A percentile compares a stretch with the other conserved stretches of the same genome.
Evolutionary conservation across 2,329 filamentous ascomycete species (phyloP).

Genomic region (Aspergillus uvarum): DNA sequence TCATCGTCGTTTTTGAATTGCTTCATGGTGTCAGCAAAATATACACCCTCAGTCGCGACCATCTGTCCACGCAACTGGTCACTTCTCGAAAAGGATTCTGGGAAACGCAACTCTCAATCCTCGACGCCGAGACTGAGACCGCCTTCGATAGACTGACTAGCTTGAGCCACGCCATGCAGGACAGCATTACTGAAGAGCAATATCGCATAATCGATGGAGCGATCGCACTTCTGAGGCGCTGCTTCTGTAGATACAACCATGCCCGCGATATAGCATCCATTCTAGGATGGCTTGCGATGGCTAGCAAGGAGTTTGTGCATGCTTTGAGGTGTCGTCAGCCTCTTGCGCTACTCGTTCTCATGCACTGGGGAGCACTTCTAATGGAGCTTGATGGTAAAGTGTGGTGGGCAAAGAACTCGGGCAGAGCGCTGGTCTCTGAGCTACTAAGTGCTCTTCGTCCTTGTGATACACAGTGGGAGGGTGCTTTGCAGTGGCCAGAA

Average conservation of each 20-base stretch:
- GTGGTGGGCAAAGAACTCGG: constrained; percentile 40
- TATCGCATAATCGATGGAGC: constrained; percentile 33
- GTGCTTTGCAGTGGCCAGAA: constrained; percentile 32
- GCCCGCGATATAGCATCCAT: constrained; percentile 31
- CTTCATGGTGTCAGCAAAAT: constrained; percentile 39
- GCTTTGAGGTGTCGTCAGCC: constrained; percentile 31
- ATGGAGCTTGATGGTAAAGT: constrained; percentile 31
- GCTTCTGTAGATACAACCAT: constrained; percentile 28
- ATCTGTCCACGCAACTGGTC: constrained; percentile 55
- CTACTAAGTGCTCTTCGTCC: constrained; percentile 23
- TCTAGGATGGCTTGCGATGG: constrained; percentile 35
- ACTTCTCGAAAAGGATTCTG: constrained; percentile 46
- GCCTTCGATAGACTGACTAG: constrained; percentile 30
- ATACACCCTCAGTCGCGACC: constrained; percentile 30
- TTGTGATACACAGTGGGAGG: constrained; percentile 25
- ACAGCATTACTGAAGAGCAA: constrained; percentile 26
- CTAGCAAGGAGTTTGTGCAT: constrained; percentile 35
- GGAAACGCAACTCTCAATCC: constrained; percentile 30
- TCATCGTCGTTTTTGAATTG: constrained; percentile 37
- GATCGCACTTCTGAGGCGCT: constrained; percentile 29
- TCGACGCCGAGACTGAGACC: constrained; percentile 28
- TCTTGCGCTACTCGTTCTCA: constrained; percentile 34
- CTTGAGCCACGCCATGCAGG: constrained; percentile 31
- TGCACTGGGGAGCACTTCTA: constrained; percentile 39
- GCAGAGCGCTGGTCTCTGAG: constrained; percentile 31